Percentiles rank a stretch among this genome's conserved stretches.
These are phyloP conservation scores for Cystobasidium ongulense DNA, from an alignment of 768 basidiomycete species.

Conservation along the genomic window DNA sequence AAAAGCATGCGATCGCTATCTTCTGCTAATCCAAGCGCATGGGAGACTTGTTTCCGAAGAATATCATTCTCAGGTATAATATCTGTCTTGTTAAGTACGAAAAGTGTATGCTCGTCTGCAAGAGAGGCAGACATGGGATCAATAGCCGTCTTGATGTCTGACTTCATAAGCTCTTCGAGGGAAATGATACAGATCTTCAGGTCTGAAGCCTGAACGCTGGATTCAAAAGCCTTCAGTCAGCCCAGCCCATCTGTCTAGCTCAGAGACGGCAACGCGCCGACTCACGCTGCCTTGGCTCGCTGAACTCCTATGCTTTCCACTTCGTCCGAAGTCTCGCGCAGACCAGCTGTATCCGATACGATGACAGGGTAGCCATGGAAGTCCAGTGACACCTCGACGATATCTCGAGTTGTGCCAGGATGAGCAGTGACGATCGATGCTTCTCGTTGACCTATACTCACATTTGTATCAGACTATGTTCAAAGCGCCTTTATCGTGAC, in stretches of 20 bases:
- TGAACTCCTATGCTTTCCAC: conserved; percentile 77
- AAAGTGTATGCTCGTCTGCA: conserved; percentile 55
- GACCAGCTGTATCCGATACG: conserved; percentile 76
- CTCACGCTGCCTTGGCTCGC: conserved; percentile 62
- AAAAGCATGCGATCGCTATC: background rate
- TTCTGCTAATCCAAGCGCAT: background rate
- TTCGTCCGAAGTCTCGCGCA: conserved; percentile 59
- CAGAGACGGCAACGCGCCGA: conserved; percentile 26
- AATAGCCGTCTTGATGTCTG: conserved; percentile 14
- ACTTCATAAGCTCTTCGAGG: conserved; percentile 50
- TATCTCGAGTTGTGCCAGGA: conserved; percentile 81
- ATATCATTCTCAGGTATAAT: conserved; percentile 41
- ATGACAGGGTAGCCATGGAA: conserved; percentile 77
- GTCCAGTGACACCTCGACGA: conserved; percentile 74
- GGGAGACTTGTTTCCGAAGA: background rate
- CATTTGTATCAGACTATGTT: background rate
- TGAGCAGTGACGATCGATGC: conserved; percentile 81
- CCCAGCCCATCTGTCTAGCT: background rate
- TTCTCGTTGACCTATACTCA: conserved; percentile 61
- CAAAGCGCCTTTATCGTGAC: background rate
- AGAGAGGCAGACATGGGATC: conserved; percentile 49
- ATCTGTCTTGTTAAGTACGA: conserved; percentile 75
- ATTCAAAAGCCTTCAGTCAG: background rate
- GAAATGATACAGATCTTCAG: conserved; percentile 73
- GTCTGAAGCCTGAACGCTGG: conserved; percentile 61